phyloP scores from a whole-genome alignment of 306 rosid genomes.

The Lathyrus tuberosus region DNA sequence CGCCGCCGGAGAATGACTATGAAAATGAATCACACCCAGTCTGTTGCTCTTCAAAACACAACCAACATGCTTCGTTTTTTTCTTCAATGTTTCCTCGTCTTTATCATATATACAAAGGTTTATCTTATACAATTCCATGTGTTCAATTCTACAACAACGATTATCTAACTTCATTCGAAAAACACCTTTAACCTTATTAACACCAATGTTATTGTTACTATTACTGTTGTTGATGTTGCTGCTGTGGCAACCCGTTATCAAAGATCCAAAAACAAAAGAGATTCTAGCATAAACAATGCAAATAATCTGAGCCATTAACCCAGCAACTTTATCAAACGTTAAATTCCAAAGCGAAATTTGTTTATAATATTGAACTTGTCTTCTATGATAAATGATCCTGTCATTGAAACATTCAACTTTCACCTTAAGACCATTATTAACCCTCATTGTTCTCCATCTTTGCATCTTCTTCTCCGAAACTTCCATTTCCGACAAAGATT shows the following conservation, averaged over 20 bases:
- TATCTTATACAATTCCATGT: constrained; percentile 29
- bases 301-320: constrained; percentile 54
- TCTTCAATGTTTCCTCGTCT: constrained; percentile 7
- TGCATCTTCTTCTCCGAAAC: constrained; percentile 50
- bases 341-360: constrained; percentile 71
- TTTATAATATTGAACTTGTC: constrained; percentile 53
- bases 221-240: not conserved
- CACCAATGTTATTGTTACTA: not conserved
- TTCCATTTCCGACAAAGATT: constrained; percentile 52
- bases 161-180: constrained; percentile 21
- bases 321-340: constrained; percentile 53
- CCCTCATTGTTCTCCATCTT: constrained; percentile 38
- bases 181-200: not conserved
- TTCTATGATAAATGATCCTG: constrained; percentile 36
- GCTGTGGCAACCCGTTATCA: not conserved
- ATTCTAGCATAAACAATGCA: constrained; percentile 59
- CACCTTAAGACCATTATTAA: constrained; percentile 36
- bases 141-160: constrained; percentile 41
- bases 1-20: not conserved
- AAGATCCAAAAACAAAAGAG: constrained; percentile 46
- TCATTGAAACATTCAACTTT: constrained; percentile 47
- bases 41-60: constrained; percentile 11
- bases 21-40: constrained; percentile 26
- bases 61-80: constrained; percentile 1
- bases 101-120: constrained; percentile 21